Conservation (phyloP, 2,329 filamentous ascomycete species). For the Xylariomycetidae sp. region DNA sequence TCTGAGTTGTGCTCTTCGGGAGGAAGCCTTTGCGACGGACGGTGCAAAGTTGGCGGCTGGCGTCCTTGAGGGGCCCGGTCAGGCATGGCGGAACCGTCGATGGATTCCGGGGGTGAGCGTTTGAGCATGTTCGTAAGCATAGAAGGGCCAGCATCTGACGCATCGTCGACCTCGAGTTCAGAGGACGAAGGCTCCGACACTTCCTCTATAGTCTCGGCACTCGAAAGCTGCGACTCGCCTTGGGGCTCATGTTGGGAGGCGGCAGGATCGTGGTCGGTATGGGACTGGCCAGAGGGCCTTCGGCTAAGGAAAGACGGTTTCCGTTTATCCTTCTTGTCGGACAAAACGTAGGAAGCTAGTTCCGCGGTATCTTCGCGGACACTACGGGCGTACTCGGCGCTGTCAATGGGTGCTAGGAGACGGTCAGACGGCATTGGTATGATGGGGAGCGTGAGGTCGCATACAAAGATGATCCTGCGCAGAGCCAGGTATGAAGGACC, state of each 20-base stretch:
- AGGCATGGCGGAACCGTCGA: slow-evolving; percentile 3
- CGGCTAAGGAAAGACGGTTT: slow-evolving; percentile 40
- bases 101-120: slow-evolving; percentile 39
- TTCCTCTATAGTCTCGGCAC: slow-evolving; percentile 22
- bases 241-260: no score
- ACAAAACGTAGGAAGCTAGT: slow-evolving; percentile 74
- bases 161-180: slow-evolving; percentile 12
- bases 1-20: slow-evolving; percentile 3
- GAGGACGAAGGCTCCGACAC: slow-evolving; percentile 23
- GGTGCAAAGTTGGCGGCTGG: slow-evolving; percentile 2
- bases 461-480: slow-evolving; percentile 54
- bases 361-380: slow-evolving; percentile 85
- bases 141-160: slow-evolving; percentile 21
- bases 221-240: slow-evolving; percentile 11
- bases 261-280: slow-evolving; percentile 24
- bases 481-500: slow-evolving; percentile 65
- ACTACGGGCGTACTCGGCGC: slow-evolving; percentile 66
- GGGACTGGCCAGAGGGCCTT: slow-evolving; percentile 30
- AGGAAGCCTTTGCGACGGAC: slow-evolving; percentile 4
- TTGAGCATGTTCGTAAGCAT: slow-evolving; percentile 43
- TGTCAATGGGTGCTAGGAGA: slow-evolving; percentile 51
- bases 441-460: slow-evolving; percentile 11
- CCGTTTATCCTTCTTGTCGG: slow-evolving; percentile 47
- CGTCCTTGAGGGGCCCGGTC: no score
- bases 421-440: slow-evolving; percentile 10